These are phyloP conservation scores for Pachyrhizus erosus DNA, from an alignment of 306 rosid genomes.

Conservation along the genomic window DNA sequence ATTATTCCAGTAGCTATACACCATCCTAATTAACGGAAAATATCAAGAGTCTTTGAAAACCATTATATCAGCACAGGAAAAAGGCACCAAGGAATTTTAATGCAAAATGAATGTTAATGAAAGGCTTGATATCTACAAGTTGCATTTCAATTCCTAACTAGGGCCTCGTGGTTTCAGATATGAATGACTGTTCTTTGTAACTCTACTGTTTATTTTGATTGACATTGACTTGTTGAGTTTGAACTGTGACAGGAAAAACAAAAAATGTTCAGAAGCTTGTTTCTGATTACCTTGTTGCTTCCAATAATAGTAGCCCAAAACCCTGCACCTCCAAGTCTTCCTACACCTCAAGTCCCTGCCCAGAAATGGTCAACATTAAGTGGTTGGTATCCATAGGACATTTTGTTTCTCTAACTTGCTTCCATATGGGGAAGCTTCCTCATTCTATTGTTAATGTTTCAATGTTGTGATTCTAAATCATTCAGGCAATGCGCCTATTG, in stretches of 20 bases:
- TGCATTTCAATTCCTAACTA: neutral
- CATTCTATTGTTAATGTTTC: neutral
- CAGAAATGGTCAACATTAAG: constrained; percentile 80
- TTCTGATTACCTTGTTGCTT: constrained; percentile 62
- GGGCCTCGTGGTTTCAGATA: neutral
- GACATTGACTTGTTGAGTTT: neutral
- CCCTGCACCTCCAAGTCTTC: constrained; percentile 1
- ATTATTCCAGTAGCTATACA: neutral
- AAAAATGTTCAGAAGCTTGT: constrained; percentile 62
- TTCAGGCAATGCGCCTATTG: constrained; percentile 74
- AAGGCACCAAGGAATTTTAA: neutral
- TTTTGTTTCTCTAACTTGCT: neutral
- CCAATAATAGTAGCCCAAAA: constrained; percentile 57
- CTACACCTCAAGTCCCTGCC: constrained; percentile 2
- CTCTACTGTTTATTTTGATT: constrained; percentile 22
- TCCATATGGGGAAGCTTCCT: neutral
- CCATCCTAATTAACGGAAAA: neutral
- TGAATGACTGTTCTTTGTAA: too few relatives aligned
- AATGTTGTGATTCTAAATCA: neutral
- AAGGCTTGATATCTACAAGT: neutral
- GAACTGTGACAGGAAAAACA: constrained; percentile 51
- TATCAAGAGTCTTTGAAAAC: neutral
- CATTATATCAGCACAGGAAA: neutral
- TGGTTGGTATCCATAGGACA: constrained; percentile 57
- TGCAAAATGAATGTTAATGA: constrained; percentile 19